Evolutionary conservation across 1,284 basidiomycete species (phyloP).

Genomic region (Flammula alnicola): DNA sequence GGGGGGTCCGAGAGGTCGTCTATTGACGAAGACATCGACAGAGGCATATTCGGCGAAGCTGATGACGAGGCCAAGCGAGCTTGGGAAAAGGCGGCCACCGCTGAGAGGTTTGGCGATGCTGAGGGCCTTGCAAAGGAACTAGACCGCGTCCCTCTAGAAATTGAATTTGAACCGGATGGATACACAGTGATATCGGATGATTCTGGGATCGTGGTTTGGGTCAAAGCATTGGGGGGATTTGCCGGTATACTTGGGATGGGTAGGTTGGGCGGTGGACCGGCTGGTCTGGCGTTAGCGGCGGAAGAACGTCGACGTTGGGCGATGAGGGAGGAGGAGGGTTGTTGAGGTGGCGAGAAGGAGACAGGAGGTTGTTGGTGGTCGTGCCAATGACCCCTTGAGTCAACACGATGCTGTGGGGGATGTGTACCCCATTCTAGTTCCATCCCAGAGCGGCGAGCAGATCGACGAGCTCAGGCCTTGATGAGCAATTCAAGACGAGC

Average conservation of each 20-base stretch:
- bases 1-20: slow-evolving; percentile 65
- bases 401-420: slow-evolving; percentile 35
- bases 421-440: slow-evolving; percentile 57
- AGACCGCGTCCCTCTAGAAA: slow-evolving; percentile 32
- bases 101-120: slow-evolving; percentile 58
- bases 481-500: slow-evolving; percentile 8
- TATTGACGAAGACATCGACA: slow-evolving; percentile 40
- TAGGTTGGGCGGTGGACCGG: slow-evolving; percentile 72
- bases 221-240: slow-evolving; percentile 13
- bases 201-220: slow-evolving; percentile 21
- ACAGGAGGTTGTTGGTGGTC: slow-evolving; percentile 38
- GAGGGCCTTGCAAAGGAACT: slow-evolving; percentile 50
- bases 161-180: slow-evolving; percentile 17
- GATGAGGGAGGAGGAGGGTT: slow-evolving; percentile 35
- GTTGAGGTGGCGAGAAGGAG: slow-evolving; percentile 37
- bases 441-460: slow-evolving; percentile 40
- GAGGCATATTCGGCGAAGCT: slow-evolving; percentile 36
- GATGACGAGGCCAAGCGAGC: slow-evolving; percentile 46
- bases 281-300: slow-evolving; percentile 63
- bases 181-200: slow-evolving; percentile 31
- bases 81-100: slow-evolving; percentile 65
- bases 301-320: slow-evolving; percentile 68
- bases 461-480: slow-evolving; percentile 17
- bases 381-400: slow-evolving; percentile 53
- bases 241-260: slow-evolving; percentile 69